Percentiles rank a stretch among this genome's conserved stretches.
phyloP scores from a whole-genome alignment of 169 alveolate species.

The Eimeria falciformis region DNA sequence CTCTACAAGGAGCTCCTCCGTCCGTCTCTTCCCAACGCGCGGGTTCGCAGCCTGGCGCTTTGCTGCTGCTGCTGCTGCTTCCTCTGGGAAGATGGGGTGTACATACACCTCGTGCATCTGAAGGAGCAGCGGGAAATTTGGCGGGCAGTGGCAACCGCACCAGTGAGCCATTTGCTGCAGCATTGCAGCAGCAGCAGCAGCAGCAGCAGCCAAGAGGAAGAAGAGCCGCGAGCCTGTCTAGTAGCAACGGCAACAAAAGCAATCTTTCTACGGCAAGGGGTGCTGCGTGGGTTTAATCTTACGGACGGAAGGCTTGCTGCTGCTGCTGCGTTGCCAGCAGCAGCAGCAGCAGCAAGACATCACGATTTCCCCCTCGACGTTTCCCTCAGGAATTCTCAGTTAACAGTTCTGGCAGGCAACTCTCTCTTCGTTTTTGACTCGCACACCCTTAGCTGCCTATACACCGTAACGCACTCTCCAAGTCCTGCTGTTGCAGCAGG shows the following conservation, averaged over 20 bases:
- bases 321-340: background rate
- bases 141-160: background rate
- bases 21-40: background rate
- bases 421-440: constrained; percentile 1
- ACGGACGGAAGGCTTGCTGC: background rate
- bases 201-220: constrained; percentile 6
- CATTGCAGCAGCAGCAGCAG: background rate
- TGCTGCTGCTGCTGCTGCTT: constrained; percentile 38
- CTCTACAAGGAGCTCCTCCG: background rate
- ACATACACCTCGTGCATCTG: constrained; percentile 14
- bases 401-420: constrained; percentile 1
- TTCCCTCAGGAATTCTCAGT: background rate
- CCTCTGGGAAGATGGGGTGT: constrained; percentile 19
- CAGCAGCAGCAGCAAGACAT: constrained; percentile 16
- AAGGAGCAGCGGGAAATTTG: background rate
- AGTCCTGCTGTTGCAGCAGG: background rate
- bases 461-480: background rate
- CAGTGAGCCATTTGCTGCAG: background rate
- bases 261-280: background rate
- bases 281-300: background rate
- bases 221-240: background rate
- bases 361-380: constrained; percentile 13
- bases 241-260: constrained; percentile 16
- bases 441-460: background rate
- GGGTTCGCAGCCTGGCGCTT: constrained; percentile 9